These are phyloP conservation scores for Pyrenophora graminea DNA, from an alignment of 2,329 filamentous ascomycete species.

Conservation along the genomic window DNA sequence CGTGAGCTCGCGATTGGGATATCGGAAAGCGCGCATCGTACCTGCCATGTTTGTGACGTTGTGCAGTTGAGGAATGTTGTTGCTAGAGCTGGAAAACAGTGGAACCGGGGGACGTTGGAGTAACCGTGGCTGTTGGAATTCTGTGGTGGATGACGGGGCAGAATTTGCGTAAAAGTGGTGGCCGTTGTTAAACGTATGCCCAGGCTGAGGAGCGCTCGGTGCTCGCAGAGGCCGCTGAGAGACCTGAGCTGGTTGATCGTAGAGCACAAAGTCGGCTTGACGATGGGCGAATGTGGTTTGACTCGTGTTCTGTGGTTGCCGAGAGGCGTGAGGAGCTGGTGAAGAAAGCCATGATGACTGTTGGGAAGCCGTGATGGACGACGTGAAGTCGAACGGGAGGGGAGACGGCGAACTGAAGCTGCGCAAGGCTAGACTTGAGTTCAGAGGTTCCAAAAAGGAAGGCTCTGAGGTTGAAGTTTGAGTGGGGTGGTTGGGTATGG, in stretches of 20 bases:
- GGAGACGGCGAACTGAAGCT: slow-evolving; percentile 61
- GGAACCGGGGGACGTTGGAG: slow-evolving; percentile 70
- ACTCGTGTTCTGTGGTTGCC: slow-evolving; percentile 54
- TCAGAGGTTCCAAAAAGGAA: slow-evolving; percentile 59
- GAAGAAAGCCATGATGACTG: slow-evolving; percentile 79
- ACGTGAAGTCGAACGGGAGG: slow-evolving; percentile 67
- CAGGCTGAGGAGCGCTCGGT: slow-evolving; percentile 59
- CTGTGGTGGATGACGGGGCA: slow-evolving; percentile 63
- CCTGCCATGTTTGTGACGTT: slow-evolving; percentile 47
- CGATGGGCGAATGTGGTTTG: slow-evolving; percentile 52
- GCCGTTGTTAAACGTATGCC: slow-evolving; percentile 62
- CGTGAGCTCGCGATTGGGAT: slow-evolving; percentile 34
- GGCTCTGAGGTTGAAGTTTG: slow-evolving; percentile 43
- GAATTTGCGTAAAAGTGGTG: slow-evolving; percentile 70
- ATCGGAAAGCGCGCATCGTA: slow-evolving; percentile 29
- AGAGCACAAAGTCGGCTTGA: slow-evolving; percentile 79
- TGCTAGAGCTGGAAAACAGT: slow-evolving; percentile 66
- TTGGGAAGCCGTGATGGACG: slow-evolving; percentile 81
- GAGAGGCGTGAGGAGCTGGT: slow-evolving; percentile 57
- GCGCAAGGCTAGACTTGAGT: slow-evolving; percentile 66
- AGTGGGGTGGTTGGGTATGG: slow-evolving; percentile 31
- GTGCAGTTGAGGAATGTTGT: slow-evolving; percentile 54
- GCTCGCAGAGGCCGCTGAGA: slow-evolving; percentile 53
- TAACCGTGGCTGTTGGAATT: slow-evolving; percentile 60
- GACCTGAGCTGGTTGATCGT: slow-evolving; percentile 57